Percentiles rank a stretch among this genome's conserved stretches.
Evolutionary conservation across 441 rosid genomes (phyloP).

Genomic region (Macaranga tanarius): DNA sequence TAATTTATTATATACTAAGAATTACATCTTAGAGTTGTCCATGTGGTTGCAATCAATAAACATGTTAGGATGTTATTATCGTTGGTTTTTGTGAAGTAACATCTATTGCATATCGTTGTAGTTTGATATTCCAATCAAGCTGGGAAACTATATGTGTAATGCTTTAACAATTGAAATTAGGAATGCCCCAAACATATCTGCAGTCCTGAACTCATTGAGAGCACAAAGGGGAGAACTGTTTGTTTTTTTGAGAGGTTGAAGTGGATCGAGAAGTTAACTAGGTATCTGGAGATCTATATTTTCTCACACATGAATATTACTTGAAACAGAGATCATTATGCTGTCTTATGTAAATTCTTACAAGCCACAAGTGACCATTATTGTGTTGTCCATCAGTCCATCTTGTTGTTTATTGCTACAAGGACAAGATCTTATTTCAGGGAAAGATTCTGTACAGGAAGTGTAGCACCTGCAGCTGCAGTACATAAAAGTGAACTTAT

Average conservation of each 20-base stretch:
- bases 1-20: not conserved
- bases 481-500: not conserved
- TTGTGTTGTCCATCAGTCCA: not conserved
- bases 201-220: not conserved
- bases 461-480: not conserved
- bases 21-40: not conserved
- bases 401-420: not conserved
- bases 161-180: not conserved
- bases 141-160: not conserved
- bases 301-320: not conserved
- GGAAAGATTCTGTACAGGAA: not conserved
- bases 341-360: not conserved
- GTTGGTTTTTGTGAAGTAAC: constrained; percentile 5
- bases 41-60: not conserved
- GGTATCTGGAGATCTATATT: not conserved
- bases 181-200: not conserved
- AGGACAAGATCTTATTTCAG: not conserved
- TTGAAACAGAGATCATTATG: not conserved
- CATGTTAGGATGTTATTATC: not conserved
- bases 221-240: too few relatives aligned
- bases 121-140: not conserved
- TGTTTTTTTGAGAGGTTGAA: not conserved
- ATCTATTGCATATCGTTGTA: not conserved
- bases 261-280: not conserved
- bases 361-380: not conserved